phyloP scores from a whole-genome alignment of 2,329 filamentous ascomycete species.

The Ophiosphaerella korrae region DNA sequence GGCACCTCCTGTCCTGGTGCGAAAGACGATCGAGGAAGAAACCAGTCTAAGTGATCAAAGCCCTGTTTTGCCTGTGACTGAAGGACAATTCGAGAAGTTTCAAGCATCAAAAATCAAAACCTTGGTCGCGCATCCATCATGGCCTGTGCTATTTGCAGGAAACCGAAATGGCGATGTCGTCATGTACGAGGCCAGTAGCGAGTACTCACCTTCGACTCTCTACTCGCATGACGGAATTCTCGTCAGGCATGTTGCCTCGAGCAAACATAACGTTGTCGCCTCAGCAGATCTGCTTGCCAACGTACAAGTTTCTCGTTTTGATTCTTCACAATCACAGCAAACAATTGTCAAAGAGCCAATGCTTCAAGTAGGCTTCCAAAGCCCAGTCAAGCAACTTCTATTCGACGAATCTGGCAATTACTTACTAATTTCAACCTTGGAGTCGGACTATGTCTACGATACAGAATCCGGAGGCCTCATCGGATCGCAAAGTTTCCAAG shows the following conservation, averaged over 20 bases:
- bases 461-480: too few relatives aligned
- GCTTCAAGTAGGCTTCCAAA: too few relatives aligned
- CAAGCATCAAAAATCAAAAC: conserved; percentile 1
- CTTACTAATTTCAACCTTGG: too few relatives aligned
- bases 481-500: too few relatives aligned
- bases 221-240: neutral
- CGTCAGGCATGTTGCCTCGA: neutral
- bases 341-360: too few relatives aligned
- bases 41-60: neutral
- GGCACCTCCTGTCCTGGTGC: neutral
- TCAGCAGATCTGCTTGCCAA: conserved; percentile 3
- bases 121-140: neutral
- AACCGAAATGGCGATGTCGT: conserved; percentile 1
- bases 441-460: too few relatives aligned
- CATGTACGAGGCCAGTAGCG: neutral
- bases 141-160: neutral
- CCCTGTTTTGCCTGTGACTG: conserved; percentile 1
- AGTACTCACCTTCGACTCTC: neutral
- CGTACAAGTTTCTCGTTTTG: neutral
- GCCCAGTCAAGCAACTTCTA: too few relatives aligned
- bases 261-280: neutral
- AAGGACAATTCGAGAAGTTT: conserved; percentile 3
- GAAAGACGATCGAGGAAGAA: conserved; percentile 2
- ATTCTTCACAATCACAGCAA: neutral
- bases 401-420: too few relatives aligned